Evolutionary conservation across 2,329 filamentous ascomycete genomes (phyloP), one percentile per base, ranked within the genome.

Genomic region (Colletotrichum salicis): DNA sequence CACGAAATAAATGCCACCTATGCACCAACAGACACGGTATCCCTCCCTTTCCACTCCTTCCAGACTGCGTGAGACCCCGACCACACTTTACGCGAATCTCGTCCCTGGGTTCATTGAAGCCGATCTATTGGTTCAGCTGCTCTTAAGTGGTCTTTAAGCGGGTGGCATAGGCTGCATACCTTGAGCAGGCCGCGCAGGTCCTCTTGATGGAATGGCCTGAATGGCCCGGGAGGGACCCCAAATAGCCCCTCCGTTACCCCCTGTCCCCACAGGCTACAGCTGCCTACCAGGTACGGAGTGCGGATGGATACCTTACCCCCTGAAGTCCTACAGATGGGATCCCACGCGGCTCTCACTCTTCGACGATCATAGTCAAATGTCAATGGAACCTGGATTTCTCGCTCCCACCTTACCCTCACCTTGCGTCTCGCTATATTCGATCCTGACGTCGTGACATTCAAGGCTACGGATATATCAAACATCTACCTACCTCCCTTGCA

Each of bases 1-100:
- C 52, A 61, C 67, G 67, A 67, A 66, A 60, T 73, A 73, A 73
- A 71, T 71, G 71, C 68, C 71, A 73, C 68, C 64, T 73, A 73
- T 73, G 71, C 71, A 73, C 71, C 64, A 73, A 73, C 55, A 61
- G 66, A 69, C 65, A 60, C 66, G 65, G 60, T 61, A 64, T 71
- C 56, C 71, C 65, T 67, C 63, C 70, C 70, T 72, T 72, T 55
- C 41, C 41, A 48, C 41, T 48, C 41, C 33, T 35, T 71, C 54
- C 52, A 64, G 58, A 45, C 57, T 64, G 27, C 27, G 27, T 4
- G 27, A 29, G 27, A 29, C 27, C 27, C 27, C 45, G 59, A 66
- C 64, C 56, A 61, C 66, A 70, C 70, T 72, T 64, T 64, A 72
- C 70, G 66, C 66, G 70, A 70, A 72, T 55, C 65, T 29, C 13